Evolutionary conservation across 345 rosid species (phyloP), one percentile per base, ranked within the genome.

Genomic region (Psidium friedrichsthalianum): DNA sequence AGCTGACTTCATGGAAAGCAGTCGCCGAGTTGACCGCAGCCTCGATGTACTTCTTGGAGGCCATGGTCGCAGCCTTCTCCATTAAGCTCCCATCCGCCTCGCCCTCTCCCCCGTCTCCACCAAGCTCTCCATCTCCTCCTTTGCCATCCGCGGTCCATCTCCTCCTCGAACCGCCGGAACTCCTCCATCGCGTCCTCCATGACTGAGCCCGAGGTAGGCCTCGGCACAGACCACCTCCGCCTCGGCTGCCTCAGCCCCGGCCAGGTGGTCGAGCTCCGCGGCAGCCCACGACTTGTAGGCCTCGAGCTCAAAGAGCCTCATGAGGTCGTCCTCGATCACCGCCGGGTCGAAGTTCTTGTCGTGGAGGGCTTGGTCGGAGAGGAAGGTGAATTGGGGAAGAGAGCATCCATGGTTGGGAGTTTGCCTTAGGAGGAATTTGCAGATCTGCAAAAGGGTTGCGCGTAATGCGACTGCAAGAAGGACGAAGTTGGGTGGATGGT

Each of bases 271-370:
- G 6, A 93, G 88, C 54, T 92, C 98, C 86, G 91, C 83, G 0
- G 95, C 95, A 3, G 97, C 96, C 98, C 99, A 96, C 20, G 94
- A 90, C 49, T 88, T 94, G 95, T 93, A 95, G 8, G 98, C 95
- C 82, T 96, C 99, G 29, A 95, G 15, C 91, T 96, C 98, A 82
- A 95, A 96, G 24, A 96, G 94, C 80, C 91, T 93, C 94, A 94
- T 91, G 47, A 95, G 94, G 89, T 94, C 95, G 89, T 94, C 95
- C 58, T 96, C 97, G 47, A 94, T 94, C 18, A 90, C 76, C 64
- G 93, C 88, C 3, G 99, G 98, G 58, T 95, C 96, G 85, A 95
- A 96, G 87, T 82, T 83, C 88, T 91, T 96, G 93, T 96, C 96
- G 36, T 78, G 86, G 27, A 92, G 91, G 42, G 99, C 91, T 86